Evolutionary conservation across 495 filamentous ascomycete species (phyloP).

Genomic region (Amorphotheca resinae): DNA sequence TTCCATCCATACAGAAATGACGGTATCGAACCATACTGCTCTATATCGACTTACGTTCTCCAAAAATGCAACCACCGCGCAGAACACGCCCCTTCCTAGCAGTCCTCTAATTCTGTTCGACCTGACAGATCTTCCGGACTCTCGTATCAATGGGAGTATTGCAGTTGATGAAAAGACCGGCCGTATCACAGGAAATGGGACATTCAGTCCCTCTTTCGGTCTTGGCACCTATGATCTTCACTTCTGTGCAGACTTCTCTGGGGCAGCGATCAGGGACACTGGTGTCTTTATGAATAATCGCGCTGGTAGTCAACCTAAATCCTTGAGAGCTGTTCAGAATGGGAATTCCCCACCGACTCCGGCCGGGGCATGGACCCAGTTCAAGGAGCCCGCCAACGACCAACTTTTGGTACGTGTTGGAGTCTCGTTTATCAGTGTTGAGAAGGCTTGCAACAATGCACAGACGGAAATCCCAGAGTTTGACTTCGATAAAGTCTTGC

Average conservation of each 20-base stretch:
- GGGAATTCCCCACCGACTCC: constrained; percentile 52
- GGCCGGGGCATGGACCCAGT: constrained; percentile 51
- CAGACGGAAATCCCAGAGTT: constrained; percentile 58
- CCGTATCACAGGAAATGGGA: constrained; percentile 50
- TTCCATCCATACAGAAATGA: constrained; percentile 56
- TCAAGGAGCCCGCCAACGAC: constrained; percentile 32
- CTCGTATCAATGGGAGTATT: constrained; percentile 49
- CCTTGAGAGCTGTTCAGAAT: constrained; percentile 41
- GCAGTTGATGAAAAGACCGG: constrained; percentile 40
- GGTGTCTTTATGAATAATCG: constrained; percentile 53
- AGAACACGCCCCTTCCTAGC: constrained; percentile 18
- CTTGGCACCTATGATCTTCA: constrained; percentile 46
- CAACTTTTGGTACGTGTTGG: constrained; percentile 51
- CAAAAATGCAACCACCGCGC: constrained; percentile 1
- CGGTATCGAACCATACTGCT: constrained; percentile 47
- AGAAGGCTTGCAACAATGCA: constrained; percentile 53
- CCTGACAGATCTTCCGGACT: constrained; percentile 51
- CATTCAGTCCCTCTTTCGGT: constrained; percentile 58
- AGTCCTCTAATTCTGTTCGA: constrained; percentile 54
- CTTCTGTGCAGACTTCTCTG: constrained; percentile 63
- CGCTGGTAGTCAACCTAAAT: constrained; percentile 38
- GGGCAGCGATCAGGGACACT: constrained; percentile 45
- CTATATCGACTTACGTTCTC: constrained; percentile 65
- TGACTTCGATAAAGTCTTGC: constrained; percentile 43
- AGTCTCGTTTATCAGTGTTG: constrained; percentile 54